Conservation (phyloP, 2,329 filamentous ascomycete genomes). For the Cercospora zeina region DNA sequence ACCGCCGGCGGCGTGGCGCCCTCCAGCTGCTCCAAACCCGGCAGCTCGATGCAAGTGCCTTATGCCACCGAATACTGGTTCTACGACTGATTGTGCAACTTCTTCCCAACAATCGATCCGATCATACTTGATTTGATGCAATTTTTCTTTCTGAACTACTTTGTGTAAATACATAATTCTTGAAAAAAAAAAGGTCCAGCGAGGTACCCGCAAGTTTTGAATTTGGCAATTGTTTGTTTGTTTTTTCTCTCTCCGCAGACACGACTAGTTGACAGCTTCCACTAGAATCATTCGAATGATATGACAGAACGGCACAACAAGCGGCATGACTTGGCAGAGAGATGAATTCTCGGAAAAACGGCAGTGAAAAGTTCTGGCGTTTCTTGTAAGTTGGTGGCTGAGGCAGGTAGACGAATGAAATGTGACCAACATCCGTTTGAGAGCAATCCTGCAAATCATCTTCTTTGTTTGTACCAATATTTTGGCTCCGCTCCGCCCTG, state of each 20-base stretch:
- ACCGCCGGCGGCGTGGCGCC: slow-evolving; percentile 50
- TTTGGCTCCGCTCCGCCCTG: neutral
- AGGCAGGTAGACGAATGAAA: neutral
- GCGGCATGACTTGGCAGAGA: neutral
- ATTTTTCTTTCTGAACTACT: neutral
- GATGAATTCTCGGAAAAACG: neutral
- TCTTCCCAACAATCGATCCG: neutral
- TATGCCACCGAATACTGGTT: slow-evolving; percentile 55
- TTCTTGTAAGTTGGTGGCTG: neutral
- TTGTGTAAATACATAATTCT: slow-evolving; percentile 1
- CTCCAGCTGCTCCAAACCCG: slow-evolving; percentile 41
- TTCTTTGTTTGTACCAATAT: neutral
- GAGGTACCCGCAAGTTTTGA: neutral
- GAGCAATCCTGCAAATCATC: neutral
- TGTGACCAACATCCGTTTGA: neutral
- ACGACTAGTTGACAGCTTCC: too few species aligned
- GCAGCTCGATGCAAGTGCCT: slow-evolving; percentile 40
- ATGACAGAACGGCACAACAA: neutral
- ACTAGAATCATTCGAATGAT: neutral
- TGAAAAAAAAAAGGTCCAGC: neutral
- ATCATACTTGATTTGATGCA: neutral
- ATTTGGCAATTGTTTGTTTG: neutral
- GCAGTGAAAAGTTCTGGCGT: neutral
- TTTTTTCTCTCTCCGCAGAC: too few species aligned
- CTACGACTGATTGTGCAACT: slow-evolving; percentile 37